Evolutionary conservation across 768 basidiomycete species (phyloP).

Genomic region (Termitomyces sp.): DNA sequence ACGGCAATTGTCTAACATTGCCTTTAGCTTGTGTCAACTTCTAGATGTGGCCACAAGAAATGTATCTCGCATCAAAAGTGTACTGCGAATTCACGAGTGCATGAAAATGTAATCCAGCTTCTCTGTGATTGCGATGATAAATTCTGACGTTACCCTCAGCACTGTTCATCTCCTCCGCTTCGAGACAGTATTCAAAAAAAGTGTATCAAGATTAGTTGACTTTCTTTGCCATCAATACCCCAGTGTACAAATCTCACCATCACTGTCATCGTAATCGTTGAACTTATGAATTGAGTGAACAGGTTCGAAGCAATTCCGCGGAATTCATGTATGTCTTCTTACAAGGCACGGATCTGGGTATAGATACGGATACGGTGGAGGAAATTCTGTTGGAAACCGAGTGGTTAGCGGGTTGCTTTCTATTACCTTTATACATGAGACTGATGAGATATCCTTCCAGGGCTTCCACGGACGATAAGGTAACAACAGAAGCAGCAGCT

Average conservation of each 20-base stretch:
- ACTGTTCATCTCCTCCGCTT: slow-evolving; percentile 62
- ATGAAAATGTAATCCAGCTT: slow-evolving; percentile 69
- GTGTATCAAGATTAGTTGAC: slow-evolving; percentile 40
- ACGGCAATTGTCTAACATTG: slow-evolving; percentile 5
- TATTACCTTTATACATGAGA: neutral
- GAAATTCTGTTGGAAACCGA: slow-evolving; percentile 76
- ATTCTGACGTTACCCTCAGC: slow-evolving; percentile 32
- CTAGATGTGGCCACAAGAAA: slow-evolving; percentile 58
- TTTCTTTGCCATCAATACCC: slow-evolving; percentile 84
- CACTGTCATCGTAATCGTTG: neutral
- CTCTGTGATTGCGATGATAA: neutral
- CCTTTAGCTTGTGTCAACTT: slow-evolving; percentile 48
- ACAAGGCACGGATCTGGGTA: slow-evolving; percentile 63
- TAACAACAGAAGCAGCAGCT: slow-evolving; percentile 36
- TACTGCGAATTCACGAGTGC: slow-evolving; percentile 75
- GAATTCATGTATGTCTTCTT: slow-evolving; percentile 80
- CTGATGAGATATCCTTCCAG: slow-evolving; percentile 25
- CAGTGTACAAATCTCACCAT: slow-evolving; percentile 45
- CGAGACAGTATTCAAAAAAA: slow-evolving; percentile 39
- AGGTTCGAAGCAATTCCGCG: slow-evolving; percentile 80
- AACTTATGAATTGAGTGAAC: slow-evolving; percentile 1
- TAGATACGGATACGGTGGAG: slow-evolving; percentile 65
- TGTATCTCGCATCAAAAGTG: slow-evolving; percentile 69
- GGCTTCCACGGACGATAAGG: slow-evolving; percentile 40
- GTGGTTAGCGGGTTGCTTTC: slow-evolving; percentile 47